A percentile compares a stretch with the other conserved stretches of the same genome.
Conservation (phyloP, 2,329 filamentous ascomycete genomes). For the Periconia sp. region DNA sequence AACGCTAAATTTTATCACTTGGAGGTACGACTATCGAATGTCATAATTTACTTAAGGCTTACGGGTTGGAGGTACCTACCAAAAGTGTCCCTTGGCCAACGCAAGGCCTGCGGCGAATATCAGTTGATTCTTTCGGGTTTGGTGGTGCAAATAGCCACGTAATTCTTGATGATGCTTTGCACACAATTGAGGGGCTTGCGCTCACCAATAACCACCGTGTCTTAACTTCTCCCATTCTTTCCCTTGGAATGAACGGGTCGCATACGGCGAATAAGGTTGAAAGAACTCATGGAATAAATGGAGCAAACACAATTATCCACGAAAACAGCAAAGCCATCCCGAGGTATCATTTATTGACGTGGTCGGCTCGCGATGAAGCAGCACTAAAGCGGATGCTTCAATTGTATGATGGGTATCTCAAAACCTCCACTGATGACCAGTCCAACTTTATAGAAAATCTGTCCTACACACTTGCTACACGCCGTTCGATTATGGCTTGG, state of each 20-base stretch:
- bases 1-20: conserved; percentile 8
- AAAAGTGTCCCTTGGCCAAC: conserved; percentile 15
- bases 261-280: background rate
- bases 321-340: background rate
- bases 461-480: background rate
- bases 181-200: background rate
- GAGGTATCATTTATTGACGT: background rate
- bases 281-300: background rate
- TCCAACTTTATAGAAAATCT: conserved; percentile 11
- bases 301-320: background rate
- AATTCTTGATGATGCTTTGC: conserved; percentile 19
- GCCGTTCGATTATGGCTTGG: background rate
- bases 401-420: background rate
- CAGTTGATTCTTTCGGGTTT: conserved; percentile 28
- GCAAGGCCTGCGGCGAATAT: conserved; percentile 13
- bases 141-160: conserved; percentile 25
- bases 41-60: background rate
- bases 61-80: conserved; percentile 6
- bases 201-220: background rate
- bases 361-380: background rate
- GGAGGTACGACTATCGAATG: background rate
- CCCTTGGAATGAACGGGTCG: background rate
- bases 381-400: background rate
- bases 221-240: background rate
- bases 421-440: too few relatives aligned